A percentile compares a stretch with the other conserved stretches of the same genome.
These are phyloP conservation scores for Capsicum chinense DNA, from an alignment of 257 asterid species.

Conservation along the genomic window DNA sequence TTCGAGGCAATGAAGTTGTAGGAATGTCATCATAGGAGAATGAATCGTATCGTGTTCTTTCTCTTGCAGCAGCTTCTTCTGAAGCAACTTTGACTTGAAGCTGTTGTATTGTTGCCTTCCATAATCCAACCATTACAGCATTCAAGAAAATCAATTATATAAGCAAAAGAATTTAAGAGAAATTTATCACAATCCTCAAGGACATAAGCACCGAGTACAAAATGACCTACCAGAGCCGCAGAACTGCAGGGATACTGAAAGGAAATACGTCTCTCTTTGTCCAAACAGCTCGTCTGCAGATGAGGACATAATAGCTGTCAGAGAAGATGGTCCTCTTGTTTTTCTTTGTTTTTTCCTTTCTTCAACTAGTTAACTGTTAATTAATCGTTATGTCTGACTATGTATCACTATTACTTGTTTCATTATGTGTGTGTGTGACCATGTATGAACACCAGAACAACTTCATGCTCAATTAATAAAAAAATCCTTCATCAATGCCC, in stretches of 20 bases:
- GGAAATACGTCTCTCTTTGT: constrained; percentile 71
- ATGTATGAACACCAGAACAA: constrained; percentile 14
- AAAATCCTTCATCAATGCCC: neutral
- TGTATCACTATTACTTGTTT: neutral
- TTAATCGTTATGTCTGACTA: neutral
- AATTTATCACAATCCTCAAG: neutral
- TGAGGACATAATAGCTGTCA: constrained; percentile 32
- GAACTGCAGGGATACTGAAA: constrained; percentile 60
- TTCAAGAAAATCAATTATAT: constrained; percentile 28
- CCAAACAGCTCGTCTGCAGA: constrained; percentile 67
- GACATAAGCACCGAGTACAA: neutral
- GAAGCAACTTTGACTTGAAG: constrained; percentile 80
- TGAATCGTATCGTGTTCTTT: constrained; percentile 80
- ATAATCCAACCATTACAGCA: constrained; percentile 38
- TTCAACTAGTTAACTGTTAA: neutral
- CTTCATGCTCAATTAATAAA: neutral
- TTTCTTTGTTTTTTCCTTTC: neutral
- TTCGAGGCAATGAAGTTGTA: constrained; percentile 69
- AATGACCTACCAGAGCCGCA: constrained; percentile 59
- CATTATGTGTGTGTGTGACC: neutral
- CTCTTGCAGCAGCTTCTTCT: constrained; percentile 79
- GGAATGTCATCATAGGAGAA: constrained; percentile 73
- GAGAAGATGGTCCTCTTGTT: constrained; percentile 17
- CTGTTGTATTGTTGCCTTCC: constrained; percentile 62
- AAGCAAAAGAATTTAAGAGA: constrained; percentile 20